Conservation (phyloP, 805 yeast genomes). For the Barnettozyma populi region DNA sequence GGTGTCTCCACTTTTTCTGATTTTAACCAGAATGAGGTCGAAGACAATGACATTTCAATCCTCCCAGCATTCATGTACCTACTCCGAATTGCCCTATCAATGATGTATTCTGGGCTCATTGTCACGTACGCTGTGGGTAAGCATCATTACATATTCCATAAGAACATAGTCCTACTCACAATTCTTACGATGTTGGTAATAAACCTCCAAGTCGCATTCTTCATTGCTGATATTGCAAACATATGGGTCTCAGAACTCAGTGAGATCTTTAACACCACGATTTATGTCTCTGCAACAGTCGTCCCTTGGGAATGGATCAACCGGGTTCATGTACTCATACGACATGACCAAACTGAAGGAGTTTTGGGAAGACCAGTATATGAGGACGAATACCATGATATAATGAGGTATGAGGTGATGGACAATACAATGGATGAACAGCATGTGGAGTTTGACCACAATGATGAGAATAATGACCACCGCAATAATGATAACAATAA, state of each 20-base stretch:
- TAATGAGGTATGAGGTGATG: constrained; percentile 19
- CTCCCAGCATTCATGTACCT: constrained; percentile 72
- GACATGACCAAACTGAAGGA: constrained; percentile 59
- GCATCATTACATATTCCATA: constrained; percentile 44
- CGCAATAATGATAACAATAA: constrained; percentile 6
- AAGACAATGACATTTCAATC: constrained; percentile 41
- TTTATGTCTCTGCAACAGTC: constrained; percentile 66
- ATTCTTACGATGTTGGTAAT: constrained; percentile 49
- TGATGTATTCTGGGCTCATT: constrained; percentile 62
- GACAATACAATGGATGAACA: constrained; percentile 9
- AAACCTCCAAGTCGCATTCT: constrained; percentile 60
- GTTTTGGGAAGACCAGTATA: constrained; percentile 69
- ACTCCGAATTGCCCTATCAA: constrained; percentile 63
- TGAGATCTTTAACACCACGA: constrained; percentile 66
- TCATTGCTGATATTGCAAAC: constrained; percentile 70
- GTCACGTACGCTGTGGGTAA: constrained; percentile 50
- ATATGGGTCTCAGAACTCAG: constrained; percentile 71
- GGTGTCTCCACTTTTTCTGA: constrained; percentile 51
- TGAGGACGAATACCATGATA: constrained; percentile 50
- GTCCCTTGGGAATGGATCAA: constrained; percentile 87
- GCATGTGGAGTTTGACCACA: constrained; percentile 4
- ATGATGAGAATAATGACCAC: constrained; percentile 16
- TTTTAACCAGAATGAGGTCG: constrained; percentile 19
- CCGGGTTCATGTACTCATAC: constrained; percentile 51
- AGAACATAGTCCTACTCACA: constrained; percentile 49